These are phyloP conservation scores for Kwoniella shandongensis DNA, from an alignment of 768 basidiomycete species.

Conservation along the genomic window DNA sequence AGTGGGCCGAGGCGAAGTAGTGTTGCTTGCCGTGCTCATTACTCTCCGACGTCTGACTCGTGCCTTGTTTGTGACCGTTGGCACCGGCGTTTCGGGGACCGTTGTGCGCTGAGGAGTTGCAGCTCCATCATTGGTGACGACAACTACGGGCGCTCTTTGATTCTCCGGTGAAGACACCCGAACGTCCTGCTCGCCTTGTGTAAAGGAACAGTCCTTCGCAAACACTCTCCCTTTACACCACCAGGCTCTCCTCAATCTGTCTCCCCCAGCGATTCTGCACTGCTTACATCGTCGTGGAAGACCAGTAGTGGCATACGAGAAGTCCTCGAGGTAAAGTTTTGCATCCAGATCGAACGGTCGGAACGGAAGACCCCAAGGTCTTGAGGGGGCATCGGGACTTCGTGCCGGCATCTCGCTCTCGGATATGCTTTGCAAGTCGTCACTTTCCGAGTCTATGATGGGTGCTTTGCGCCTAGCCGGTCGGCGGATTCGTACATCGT, in stretches of 20 bases:
- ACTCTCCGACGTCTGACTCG: not conserved
- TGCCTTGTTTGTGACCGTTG: not conserved
- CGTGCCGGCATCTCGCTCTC: not conserved
- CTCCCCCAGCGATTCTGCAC: conserved; percentile 9
- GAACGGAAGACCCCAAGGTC: not conserved
- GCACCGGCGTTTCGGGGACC: not conserved
- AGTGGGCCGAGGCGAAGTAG: not conserved
- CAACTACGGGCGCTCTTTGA: not conserved
- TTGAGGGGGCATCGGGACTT: not conserved
- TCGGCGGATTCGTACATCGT: not conserved
- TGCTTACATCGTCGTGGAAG: conserved; percentile 5
- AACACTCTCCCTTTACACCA: conserved; percentile 26
- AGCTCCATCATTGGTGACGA: not conserved
- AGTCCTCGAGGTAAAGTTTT: not conserved
- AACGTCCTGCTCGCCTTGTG: not conserved
- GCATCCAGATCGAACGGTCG: conserved; percentile 7
- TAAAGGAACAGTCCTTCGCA: conserved; percentile 17
- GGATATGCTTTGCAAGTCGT: not conserved
- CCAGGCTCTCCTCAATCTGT: conserved; percentile 12
- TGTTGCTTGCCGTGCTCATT: not conserved
- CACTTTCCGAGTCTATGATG: not conserved
- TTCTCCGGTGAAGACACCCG: not conserved
- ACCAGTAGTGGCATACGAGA: conserved; percentile 7
- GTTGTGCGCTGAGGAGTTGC: not conserved
- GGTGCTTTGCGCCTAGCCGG: not conserved